Conservation (phyloP, 495 filamentous ascomycete genomes). For the Aspergillus mulundensis region DNA sequence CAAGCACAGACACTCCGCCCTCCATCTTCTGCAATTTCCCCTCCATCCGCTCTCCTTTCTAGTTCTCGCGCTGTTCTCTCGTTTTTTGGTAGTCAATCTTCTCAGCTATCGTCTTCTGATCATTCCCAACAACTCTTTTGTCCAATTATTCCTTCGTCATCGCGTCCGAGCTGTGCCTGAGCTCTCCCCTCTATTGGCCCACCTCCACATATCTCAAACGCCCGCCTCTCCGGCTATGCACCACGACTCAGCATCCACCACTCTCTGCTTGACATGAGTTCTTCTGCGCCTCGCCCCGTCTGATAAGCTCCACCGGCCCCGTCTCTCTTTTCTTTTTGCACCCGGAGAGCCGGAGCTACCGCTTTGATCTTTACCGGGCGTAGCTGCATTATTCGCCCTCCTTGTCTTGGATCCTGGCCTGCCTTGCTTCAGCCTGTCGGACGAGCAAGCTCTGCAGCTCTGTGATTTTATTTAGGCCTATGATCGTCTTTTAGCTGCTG, state of each 20-base stretch:
- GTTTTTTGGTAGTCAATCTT: background rate
- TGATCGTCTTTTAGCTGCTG: background rate
- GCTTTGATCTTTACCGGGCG: background rate
- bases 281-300: slow-evolving; percentile 4
- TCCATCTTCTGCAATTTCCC: background rate
- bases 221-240: slow-evolving; percentile 9
- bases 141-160: background rate
- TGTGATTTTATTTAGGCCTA: background rate
- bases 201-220: slow-evolving; percentile 15
- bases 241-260: slow-evolving; percentile 2
- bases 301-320: slow-evolving; percentile 14
- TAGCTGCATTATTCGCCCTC: background rate
- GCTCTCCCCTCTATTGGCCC: slow-evolving; percentile 8
- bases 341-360: background rate
- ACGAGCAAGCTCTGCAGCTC: background rate
- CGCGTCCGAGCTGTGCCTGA: background rate
- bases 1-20: background rate
- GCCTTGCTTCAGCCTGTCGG: background rate
- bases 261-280: slow-evolving; percentile 2
- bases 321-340: slow-evolving; percentile 1
- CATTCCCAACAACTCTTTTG: too few relatives aligned
- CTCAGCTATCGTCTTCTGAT: background rate
- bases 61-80: background rate
- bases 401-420: slow-evolving; percentile 6
- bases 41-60: slow-evolving; percentile 5